These are phyloP conservation scores for Miamiensis avidus DNA, from an alignment of 169 alveolate species.

Conservation along the genomic window DNA sequence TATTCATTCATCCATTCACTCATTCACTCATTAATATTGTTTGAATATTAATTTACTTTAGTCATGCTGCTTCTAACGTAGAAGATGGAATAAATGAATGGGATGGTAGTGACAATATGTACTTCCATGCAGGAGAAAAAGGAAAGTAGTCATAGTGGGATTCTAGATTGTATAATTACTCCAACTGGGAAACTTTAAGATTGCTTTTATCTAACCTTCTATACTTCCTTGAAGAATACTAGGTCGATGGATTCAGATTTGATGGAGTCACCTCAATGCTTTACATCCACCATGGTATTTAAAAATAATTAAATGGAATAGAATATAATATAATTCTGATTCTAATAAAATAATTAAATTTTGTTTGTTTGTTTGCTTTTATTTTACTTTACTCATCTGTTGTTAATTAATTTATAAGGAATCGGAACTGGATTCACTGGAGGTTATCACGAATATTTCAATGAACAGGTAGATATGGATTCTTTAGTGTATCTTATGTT, in stretches of 20 bases:
- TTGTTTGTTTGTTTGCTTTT: too few relatives aligned
- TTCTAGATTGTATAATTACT: slow-evolving; percentile 85
- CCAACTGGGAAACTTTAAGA: slow-evolving; percentile 89
- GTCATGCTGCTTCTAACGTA: slow-evolving; percentile 88
- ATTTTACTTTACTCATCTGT: too few relatives aligned
- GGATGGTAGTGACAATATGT: slow-evolving; percentile 91
- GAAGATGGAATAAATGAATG: slow-evolving; percentile 89
- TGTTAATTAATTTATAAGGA: background rate
- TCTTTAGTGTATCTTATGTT: slow-evolving; percentile 86
- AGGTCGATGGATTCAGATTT: slow-evolving; percentile 92
- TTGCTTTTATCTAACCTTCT: slow-evolving; percentile 87
- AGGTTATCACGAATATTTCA: slow-evolving; percentile 84
- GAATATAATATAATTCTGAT: slow-evolving; percentile 25
- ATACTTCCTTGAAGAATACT: slow-evolving; percentile 85
- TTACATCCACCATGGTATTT: slow-evolving; percentile 87
- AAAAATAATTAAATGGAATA: too few relatives aligned
- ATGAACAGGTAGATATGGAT: slow-evolving; percentile 76
- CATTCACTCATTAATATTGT: background rate
- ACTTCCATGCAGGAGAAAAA: slow-evolving; percentile 87
- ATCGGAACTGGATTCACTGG: slow-evolving; percentile 78
- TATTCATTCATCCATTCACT: too few relatives aligned
- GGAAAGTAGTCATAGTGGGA: slow-evolving; percentile 88
- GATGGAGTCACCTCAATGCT: slow-evolving; percentile 94
- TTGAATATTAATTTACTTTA: background rate
- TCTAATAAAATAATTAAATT: too few relatives aligned